These are phyloP conservation scores for Trifolium pratense DNA, from an alignment of 306 rosid species.

Conservation along the genomic window DNA sequence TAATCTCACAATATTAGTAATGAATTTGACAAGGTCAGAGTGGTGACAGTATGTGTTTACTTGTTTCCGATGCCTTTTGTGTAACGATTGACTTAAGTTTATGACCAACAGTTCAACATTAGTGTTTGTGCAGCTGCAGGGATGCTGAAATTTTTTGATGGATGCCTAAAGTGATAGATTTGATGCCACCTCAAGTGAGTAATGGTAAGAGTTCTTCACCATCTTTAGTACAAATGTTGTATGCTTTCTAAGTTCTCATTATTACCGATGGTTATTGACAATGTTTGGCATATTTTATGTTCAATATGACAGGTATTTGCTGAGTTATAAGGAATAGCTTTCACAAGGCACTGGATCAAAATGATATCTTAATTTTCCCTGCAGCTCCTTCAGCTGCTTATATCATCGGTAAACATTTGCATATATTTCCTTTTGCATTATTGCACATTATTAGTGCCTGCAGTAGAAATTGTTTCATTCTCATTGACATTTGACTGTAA, in stretches of 20 bases:
- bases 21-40: too few relatives aligned
- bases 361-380: constrained; percentile 91
- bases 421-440: constrained; percentile 17
- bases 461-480: constrained; percentile 34
- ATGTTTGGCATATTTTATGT: constrained; percentile 16
- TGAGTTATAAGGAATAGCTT: constrained; percentile 74
- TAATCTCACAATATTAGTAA: too few relatives aligned
- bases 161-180: constrained; percentile 51
- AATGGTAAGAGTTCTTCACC: constrained; percentile 47
- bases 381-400: constrained; percentile 95
- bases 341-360: constrained; percentile 72
- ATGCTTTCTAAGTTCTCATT: constrained; percentile 27
- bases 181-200: constrained; percentile 91
- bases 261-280: background rate
- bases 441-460: background rate
- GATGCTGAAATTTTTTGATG: too few relatives aligned
- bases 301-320: constrained; percentile 5
- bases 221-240: constrained; percentile 24
- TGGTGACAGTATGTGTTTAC: too few relatives aligned
- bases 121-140: too few relatives aligned
- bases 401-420: constrained; percentile 67
- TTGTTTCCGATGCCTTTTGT: too few relatives aligned
- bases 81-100: too few relatives aligned
- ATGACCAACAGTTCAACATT: too few relatives aligned
- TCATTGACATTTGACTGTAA: constrained; percentile 70